These are phyloP conservation scores for Curvularia hawaiiensis DNA, from an alignment of 2,329 filamentous ascomycete genomes.

Conservation along the genomic window DNA sequence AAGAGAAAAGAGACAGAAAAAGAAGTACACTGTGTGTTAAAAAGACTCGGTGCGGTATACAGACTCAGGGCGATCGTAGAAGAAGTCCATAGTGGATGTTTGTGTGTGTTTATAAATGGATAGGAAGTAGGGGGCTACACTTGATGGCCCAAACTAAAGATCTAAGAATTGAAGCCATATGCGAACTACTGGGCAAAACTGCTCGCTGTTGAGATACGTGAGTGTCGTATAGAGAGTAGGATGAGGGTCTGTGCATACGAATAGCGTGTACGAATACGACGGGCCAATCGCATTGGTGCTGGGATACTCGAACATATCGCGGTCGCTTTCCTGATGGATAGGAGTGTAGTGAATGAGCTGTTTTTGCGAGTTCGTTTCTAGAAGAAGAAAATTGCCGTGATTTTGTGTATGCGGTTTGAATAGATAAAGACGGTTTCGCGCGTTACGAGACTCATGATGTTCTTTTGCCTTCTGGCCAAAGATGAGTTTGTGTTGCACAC, in stretches of 20 bases:
- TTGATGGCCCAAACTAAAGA: neutral
- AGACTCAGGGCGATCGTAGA: neutral
- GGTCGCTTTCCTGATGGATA: neutral
- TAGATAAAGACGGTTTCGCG: neutral
- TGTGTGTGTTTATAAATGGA: neutral
- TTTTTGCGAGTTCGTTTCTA: neutral
- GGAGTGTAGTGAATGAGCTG: neutral
- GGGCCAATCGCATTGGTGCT: slow-evolving; percentile 10
- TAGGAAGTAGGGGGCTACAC: neutral
- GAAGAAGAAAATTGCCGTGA: neutral
- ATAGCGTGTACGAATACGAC: slow-evolving; percentile 7
- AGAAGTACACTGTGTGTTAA: too few species aligned
- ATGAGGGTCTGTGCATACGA: slow-evolving; percentile 7
- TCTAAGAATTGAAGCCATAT: neutral
- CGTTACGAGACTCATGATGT: too few species aligned
- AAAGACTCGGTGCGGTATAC: neutral
- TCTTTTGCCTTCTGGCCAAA: too few species aligned
- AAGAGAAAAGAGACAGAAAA: too few species aligned
- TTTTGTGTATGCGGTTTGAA: neutral
- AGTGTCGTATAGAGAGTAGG: neutral
- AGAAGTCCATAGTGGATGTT: neutral
- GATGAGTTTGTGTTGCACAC: too few species aligned
- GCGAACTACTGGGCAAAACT: neutral
- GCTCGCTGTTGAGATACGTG: neutral
- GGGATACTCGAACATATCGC: neutral